Percentiles rank a stretch among this genome's conserved stretches.
phyloP scores from a whole-genome alignment of 2,329 filamentous ascomycete species.

The Aspergillus transmontanensis region DNA sequence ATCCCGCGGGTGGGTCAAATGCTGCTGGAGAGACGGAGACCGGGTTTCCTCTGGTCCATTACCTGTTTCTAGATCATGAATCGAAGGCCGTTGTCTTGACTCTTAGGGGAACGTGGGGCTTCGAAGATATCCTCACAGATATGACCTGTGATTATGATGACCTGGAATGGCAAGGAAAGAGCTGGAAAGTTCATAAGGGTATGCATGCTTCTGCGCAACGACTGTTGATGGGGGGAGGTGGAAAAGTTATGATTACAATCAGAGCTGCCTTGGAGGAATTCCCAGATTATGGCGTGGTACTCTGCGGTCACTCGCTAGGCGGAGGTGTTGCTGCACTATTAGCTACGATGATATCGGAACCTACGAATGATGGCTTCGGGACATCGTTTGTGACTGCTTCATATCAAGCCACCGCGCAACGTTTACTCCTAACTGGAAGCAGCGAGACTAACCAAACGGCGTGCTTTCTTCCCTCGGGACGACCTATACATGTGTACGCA shows the following conservation, averaged over 20 bases:
- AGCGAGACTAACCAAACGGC: slow-evolving; percentile 22
- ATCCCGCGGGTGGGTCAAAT: slow-evolving; percentile 68
- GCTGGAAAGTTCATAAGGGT: slow-evolving; percentile 73
- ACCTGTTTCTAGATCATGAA: slow-evolving; percentile 70
- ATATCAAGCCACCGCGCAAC: slow-evolving; percentile 36
- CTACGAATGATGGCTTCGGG: slow-evolving; percentile 50
- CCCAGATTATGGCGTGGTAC: slow-evolving; percentile 68
- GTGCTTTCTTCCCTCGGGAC: slow-evolving; percentile 63
- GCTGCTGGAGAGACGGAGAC: slow-evolving; percentile 65
- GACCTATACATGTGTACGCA: slow-evolving; percentile 77
- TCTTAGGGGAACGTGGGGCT: slow-evolving; percentile 71
- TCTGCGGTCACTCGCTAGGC: slow-evolving; percentile 70
- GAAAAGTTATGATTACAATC: slow-evolving; percentile 67
- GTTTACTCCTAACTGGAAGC: slow-evolving; percentile 39
- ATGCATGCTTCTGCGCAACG: slow-evolving; percentile 71
- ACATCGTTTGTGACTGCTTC: slow-evolving; percentile 66
- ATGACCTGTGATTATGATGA: slow-evolving; percentile 75
- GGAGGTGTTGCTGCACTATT: slow-evolving; percentile 71
- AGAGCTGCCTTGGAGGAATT: slow-evolving; percentile 67
- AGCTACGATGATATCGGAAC: slow-evolving; percentile 71
- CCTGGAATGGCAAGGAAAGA: slow-evolving; percentile 58
- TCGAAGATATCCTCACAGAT: slow-evolving; percentile 73
- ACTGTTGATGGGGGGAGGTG: slow-evolving; percentile 68
- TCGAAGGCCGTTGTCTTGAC: slow-evolving; percentile 73
- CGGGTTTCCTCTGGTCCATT: slow-evolving; percentile 72